Base-by-base conservation (phyloP, 2,329 filamentous ascomycete genomes). In the Seiridium unicorne region DNA sequence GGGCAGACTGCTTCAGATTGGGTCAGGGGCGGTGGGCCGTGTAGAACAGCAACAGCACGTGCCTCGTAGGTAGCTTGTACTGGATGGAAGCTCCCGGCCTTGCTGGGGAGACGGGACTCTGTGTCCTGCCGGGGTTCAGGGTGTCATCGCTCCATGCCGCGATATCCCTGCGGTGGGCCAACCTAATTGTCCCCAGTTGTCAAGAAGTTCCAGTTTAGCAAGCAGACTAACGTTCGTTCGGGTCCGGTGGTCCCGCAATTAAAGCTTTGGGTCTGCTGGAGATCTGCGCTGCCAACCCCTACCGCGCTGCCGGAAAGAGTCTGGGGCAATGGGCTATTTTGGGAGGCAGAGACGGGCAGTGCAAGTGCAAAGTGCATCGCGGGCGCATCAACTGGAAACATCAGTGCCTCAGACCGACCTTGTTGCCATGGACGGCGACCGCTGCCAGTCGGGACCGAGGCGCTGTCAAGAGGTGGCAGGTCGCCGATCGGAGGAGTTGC, bases 241-340 rank as follows among this genome's bases (percentile, higher is more conserved):
- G 38, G 38, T 13, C 38, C 38, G 46, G 46, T 48, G 46, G 13
- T 48, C n/a, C 31, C 31, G 13, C 31, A 18, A 10, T 32, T 18
- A 18, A 18, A 48, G 31, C n/a, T 32, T 32, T 32, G 46, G 13
- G 49, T 35, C 34, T 9, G 31, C 32, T 51, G 49, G 49, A 13
- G 51, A 55, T 55, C 51, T 55, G 35, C 51, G 26, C 36, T 44
- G n/a, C 32, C 18, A 26, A 26, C 18, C 18, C 36, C 51, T 36
- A 55, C 51, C 51, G 26, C 7, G 38, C 51, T 55, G 11, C 32
- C 35, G 51, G 38, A 26, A 26, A 26, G 51, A 55, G 32, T 55
- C 51, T 55, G 51, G 51, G 51, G 51, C 34, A 55, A 18, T 6
- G 38, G 38, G 38, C 51, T 55, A 55, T 55, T 55, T 55, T 55